Evolutionary conservation across 176 grass and related monocot species (phyloP), one percentile per base, ranked within the genome.

Genomic region (Areca catechu): DNA sequence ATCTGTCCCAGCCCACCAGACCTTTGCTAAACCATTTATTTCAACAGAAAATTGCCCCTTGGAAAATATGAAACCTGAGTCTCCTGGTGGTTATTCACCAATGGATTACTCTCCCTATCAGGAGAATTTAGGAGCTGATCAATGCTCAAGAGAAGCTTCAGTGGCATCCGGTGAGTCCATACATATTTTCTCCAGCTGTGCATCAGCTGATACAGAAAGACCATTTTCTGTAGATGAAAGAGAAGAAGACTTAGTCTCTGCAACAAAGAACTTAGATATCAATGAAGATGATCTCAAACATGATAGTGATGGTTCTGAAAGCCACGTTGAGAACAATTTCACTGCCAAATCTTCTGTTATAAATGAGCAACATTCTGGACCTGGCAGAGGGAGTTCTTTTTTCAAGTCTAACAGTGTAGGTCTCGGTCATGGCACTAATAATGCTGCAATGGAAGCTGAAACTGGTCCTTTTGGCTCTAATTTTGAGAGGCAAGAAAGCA

Each of bases 101-200:
- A 95, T 89, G 89, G 89, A 95, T 63, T 95, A 71, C 71, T 95
- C 89, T 54, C 89, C 89, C 56, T 89, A 95, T 72, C 47, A 34
- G 2, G 58, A 60, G 24, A 60, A 29, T 59, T 59, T 51, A 50
- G 50, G 22, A 74, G 22, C 21, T 74, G 78, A 86, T 74, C 74
- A 78, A 49, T 29, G 12, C 5, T 52, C 83, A 77, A 71, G 74
- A 61, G 74, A 81, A 70, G 43, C 65, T 57, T 58, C 58, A 48
- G 43, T 63, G 56, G 23, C 57, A 52, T 71, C 43, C 12, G 82
- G 79, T 75, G 75, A 74, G 61, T 65, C 75, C 0, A 4, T 66
- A 68, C 49, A 73, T 22, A 19, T 29, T 60, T 20, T 47, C 54
- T 56, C 55, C 56, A 56, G 48, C 71, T 61, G 58, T 53, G 48